phyloP scores from a whole-genome alignment of 2,329 filamentous ascomycete species.

The Botrytis pseudocinerea region DNA sequence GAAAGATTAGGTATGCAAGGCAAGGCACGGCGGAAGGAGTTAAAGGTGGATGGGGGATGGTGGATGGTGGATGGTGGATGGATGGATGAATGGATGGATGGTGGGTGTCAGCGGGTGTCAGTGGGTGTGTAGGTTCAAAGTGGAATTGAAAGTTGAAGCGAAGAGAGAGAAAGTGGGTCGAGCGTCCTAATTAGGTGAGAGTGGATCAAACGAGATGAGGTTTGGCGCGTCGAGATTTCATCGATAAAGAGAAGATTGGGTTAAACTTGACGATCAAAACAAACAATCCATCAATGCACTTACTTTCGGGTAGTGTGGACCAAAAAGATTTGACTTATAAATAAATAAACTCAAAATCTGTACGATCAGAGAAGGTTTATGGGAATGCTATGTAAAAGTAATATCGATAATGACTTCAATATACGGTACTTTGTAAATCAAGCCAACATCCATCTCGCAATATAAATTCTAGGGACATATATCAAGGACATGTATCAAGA shows the following conservation, averaged over 20 bases:
- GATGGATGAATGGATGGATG: not conserved
- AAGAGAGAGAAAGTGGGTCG: not conserved
- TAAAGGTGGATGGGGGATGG: not conserved
- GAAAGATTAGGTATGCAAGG: not conserved
- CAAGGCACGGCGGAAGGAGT: not conserved
- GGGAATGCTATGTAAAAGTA: no score
- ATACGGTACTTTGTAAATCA: no score
- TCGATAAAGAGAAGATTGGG: not conserved
- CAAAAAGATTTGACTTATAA: not conserved
- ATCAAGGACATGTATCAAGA: no score
- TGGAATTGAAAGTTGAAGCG: slow-evolving; percentile 4
- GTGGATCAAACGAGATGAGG: not conserved
- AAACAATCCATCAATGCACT: not conserved
- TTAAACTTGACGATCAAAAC: not conserved
- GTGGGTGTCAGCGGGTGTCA: not conserved
- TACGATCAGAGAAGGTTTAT: not conserved
- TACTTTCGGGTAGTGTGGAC: not conserved
- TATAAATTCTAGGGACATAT: no score
- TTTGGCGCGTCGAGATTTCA: slow-evolving; percentile 1
- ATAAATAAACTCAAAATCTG: not conserved
- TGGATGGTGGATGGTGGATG: not conserved
- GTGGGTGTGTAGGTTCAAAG: not conserved
- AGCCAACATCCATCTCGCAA: no score
- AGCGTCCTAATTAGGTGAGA: not conserved
- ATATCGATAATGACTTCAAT: no score